Base-by-base conservation (phyloP, 1,139 yeast species). In the Lodderomyces margitis region DNA sequence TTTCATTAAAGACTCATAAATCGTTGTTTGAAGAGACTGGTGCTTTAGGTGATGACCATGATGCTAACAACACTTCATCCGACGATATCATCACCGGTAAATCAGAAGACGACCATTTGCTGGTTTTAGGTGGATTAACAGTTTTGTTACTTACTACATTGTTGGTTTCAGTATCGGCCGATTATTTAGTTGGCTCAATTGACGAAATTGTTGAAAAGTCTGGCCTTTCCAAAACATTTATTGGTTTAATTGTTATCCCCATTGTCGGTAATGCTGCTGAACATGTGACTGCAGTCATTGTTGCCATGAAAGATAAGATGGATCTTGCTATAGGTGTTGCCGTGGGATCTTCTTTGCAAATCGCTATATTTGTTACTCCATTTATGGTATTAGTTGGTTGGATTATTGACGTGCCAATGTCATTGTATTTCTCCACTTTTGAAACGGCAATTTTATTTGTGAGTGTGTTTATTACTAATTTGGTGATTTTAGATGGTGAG, bases 231-330 rank as follows among this genome's bases (percentile, higher is more conserved):
- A 92, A 91, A 74, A 91, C 98, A 0, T 92, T 92, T 57, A 88
- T 92, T 54, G 98, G 98, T 62, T 74, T 92, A 52, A 85, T 92
- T 54, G 81, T 92, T 38, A 83, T 92, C 48, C 98, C 98, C 38
- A 91, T 94, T 49, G 98, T 92, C 23, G 98, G 98, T 45, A 92
- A 92, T 57, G 98, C 98, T 2, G 98, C 98, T 11, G 98, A 92
- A 65, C 98, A 92, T 62, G 98, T 87, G 38, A 92, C 98, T 14
- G 96, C 98, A 2, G 85, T 92, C 37, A 78, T 88, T 48, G 98
- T 92, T 38, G 98, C 98, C 21, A 80, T 83, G 78, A 89, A 89
- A 66, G 88, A 92, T 65, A 92, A 94, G 66, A 92, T 94, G 97
- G 98, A 92, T 61, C 76, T 92, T 50, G 97, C 98, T 9, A 80